Evolutionary conservation across 768 basidiomycete species (phyloP), one percentile per base, ranked within the genome.

Genomic region (Psilocybe azurescens): DNA sequence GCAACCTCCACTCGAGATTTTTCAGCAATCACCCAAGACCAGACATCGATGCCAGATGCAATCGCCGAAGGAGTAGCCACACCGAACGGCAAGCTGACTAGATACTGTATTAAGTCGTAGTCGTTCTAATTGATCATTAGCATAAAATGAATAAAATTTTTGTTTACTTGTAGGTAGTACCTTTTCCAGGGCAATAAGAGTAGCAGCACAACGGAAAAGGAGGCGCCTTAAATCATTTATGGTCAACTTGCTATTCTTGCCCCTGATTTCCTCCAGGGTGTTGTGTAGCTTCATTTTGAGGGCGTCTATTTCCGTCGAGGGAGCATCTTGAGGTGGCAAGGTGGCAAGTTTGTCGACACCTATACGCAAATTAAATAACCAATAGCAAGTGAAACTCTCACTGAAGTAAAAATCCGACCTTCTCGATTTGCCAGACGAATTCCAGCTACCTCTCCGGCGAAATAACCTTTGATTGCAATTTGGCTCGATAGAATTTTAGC

Each of bases 21-120:
- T 72, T 97, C 92, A 13, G 92, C 87, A 56, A 97, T 90, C 0
- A 97, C 83, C 96, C 96, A 98, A 3, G 91, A 94, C 97, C 97
- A 99, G 9, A 91, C 90, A 70, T 99, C 95, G 47, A 95, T 89
- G 0, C 94, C 96, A 1, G 93, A 86, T 14, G 93, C 84, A 59
- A 98, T 86, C 1, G 95, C 88, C 3, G 92, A 79, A 1, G 95
- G 94, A 1, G 92, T 95, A 64, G 94, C 94, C 2, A 93, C 89
- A 59, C 92, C 90, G 68, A 99, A 93, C 0, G 97, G 97, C 16
- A 99, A 74, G 36, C 84, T 81, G 7, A 99, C 95, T 28, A 99
- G 79, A 72, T 94, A 90, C 74, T 93, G 91, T 9, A 99, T 77
- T 13, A 99, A 79, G 24, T 91, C 91, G 69, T 91, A 84, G 61